Evolutionary conservation across 2,329 filamentous ascomycete species (phyloP).

Genomic region (Lasiodiplodia sp.): DNA sequence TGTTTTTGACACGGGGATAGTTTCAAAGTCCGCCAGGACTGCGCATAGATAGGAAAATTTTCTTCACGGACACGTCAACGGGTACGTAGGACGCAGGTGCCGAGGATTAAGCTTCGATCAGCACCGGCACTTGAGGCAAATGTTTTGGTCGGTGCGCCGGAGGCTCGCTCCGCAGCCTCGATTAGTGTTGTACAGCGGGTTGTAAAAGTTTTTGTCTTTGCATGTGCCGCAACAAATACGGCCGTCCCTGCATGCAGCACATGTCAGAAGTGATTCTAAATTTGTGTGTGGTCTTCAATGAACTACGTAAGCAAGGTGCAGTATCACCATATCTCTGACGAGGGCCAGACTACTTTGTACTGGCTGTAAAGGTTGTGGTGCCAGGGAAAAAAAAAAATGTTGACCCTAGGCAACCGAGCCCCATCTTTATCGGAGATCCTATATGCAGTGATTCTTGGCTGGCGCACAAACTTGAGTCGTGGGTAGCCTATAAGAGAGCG

Average conservation of each 20-base stretch:
- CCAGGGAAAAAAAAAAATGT: neutral
- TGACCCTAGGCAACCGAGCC: neutral
- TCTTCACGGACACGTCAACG: constrained; percentile 21
- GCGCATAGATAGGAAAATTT: constrained; percentile 10
- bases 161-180: neutral
- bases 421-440: neutral
- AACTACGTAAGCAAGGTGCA: too few relatives aligned
- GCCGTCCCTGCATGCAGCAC: too few relatives aligned
- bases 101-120: constrained; percentile 26
- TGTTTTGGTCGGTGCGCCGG: constrained; percentile 3
- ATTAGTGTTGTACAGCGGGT: neutral
- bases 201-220: too few relatives aligned
- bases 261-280: too few relatives aligned
- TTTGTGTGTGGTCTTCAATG: too few relatives aligned
- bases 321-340: too few relatives aligned
- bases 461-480: constrained; percentile 6
- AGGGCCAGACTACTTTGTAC: too few relatives aligned
- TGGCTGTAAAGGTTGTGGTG: too few relatives aligned
- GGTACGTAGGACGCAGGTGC: constrained; percentile 8
- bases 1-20: constrained; percentile 21
- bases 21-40: neutral
- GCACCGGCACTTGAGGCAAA: constrained; percentile 12
- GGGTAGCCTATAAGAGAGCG: constrained; percentile 4
- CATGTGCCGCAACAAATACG: too few relatives aligned
- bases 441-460: constrained; percentile 1